phyloP scores from a whole-genome alignment of 495 filamentous ascomycete genomes.

The Tuber aestivum region DNA sequence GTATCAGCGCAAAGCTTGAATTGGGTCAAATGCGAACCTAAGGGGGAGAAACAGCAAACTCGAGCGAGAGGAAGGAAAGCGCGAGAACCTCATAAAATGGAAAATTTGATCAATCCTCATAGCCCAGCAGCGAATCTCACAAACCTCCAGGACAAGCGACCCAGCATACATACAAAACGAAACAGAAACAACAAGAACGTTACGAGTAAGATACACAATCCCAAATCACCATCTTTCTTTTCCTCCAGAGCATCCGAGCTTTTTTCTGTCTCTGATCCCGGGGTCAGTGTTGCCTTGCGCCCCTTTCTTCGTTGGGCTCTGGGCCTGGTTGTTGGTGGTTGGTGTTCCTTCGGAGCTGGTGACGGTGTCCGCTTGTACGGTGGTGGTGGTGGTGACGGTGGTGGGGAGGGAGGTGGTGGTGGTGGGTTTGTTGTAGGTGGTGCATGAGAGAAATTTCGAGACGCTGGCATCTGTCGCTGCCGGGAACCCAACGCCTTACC shows the following conservation, averaged over 20 bases:
- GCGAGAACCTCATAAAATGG: not conserved
- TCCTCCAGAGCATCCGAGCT: not conserved
- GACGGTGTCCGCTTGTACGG: not conserved
- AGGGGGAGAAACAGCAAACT: not conserved
- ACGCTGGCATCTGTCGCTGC: not conserved
- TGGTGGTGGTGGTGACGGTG: not conserved
- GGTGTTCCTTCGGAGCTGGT: not conserved
- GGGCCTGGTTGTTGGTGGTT: not conserved
- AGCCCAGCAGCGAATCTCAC: not conserved
- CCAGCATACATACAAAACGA: not conserved
- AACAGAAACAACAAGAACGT: not conserved
- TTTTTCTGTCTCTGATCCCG: not conserved
- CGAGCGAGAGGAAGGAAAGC: not conserved
- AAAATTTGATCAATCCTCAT: not conserved
- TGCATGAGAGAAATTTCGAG: not conserved
- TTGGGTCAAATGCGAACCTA: not conserved
- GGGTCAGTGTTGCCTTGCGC: not conserved
- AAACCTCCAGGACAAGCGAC: not conserved
- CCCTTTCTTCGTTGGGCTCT: not conserved
- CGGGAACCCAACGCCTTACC: not conserved
- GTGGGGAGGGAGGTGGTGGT: not conserved
- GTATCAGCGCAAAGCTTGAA: not conserved
- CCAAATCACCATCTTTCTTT: not conserved
- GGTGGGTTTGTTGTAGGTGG: not conserved
- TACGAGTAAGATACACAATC: not conserved